Evolutionary conservation across 331 rosid genomes (phyloP).

Genomic region (Cydonia oblonga): DNA sequence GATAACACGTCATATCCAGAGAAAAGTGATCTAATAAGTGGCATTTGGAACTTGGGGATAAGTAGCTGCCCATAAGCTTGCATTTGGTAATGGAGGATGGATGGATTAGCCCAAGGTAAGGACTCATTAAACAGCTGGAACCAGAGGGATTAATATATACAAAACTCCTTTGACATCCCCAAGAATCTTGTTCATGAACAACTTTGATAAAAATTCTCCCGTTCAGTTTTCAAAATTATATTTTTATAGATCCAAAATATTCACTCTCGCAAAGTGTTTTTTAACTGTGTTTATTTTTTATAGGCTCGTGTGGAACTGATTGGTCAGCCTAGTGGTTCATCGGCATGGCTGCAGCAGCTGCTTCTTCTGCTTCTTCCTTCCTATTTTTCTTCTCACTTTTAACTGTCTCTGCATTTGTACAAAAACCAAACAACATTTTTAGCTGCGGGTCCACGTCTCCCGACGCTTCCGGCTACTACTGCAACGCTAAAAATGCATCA

Average conservation of each 20-base stretch:
- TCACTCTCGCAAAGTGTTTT: constrained; percentile 29
- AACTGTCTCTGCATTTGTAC: constrained; percentile 19
- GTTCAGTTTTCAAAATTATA: constrained; percentile 6
- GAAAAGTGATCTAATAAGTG: background rate
- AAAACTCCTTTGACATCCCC: constrained; percentile 37
- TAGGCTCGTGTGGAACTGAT: constrained; percentile 23
- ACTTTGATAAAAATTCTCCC: constrained; percentile 22
- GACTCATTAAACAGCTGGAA: background rate
- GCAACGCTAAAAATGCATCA: constrained; percentile 9
- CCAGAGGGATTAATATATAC: too few relatives aligned
- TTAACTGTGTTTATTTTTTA: constrained; percentile 14
- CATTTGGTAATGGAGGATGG: background rate
- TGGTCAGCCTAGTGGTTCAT: constrained; percentile 15
- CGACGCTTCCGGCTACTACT: constrained; percentile 39
- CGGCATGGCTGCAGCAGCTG: constrained; percentile 26
- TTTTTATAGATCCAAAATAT: constrained; percentile 51
- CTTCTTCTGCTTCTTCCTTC: constrained; percentile 23
- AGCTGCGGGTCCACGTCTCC: constrained; percentile 38
- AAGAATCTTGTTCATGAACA: constrained; percentile 33
- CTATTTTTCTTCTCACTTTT: constrained; percentile 32
- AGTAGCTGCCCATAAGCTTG: background rate
- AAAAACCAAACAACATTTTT: constrained; percentile 14
- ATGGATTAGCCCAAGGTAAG: background rate
- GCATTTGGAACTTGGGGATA: background rate
- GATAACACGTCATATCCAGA: too few relatives aligned